Conservation (phyloP, 108 stramenopile genomes). For the Nitzschia putrida region DNA sequence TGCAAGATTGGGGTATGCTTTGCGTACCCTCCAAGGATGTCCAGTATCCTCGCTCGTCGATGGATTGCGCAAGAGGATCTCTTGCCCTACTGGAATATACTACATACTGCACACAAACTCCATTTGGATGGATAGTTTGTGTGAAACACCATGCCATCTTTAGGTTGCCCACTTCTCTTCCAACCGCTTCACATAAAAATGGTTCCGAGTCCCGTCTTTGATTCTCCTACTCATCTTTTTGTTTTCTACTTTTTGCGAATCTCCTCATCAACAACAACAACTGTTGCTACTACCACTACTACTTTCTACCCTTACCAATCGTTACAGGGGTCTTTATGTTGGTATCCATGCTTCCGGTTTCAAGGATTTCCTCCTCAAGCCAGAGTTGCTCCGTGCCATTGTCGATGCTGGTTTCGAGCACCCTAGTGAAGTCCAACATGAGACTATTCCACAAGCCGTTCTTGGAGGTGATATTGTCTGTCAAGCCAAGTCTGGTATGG, state of each 20-base stretch:
- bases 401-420: slow-evolving; percentile 99
- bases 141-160: too few species aligned
- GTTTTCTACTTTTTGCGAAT: slow-evolving; percentile 12
- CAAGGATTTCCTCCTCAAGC: slow-evolving; percentile 98
- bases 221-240: background rate
- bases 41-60: too few species aligned
- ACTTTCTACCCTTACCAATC: background rate
- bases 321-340: slow-evolving; percentile 95
- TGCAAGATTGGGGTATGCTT: too few species aligned
- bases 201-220: background rate
- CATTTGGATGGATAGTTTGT: too few species aligned
- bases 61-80: too few species aligned
- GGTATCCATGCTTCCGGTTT: slow-evolving; percentile 99
- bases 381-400: slow-evolving; percentile 97
- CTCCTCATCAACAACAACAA: background rate
- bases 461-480: slow-evolving; percentile 99
- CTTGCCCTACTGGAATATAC: too few species aligned
- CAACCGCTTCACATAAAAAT: too few species aligned
- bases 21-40: too few species aligned
- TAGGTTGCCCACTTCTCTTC: too few species aligned
- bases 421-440: slow-evolving; percentile 97
- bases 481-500: slow-evolving; percentile 99
- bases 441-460: slow-evolving; percentile 99
- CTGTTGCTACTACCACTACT: background rate
- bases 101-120: too few species aligned